Base-by-base conservation (phyloP, 371 early-diverging fungal genomes). In the Apophysomyces trapeziformis region DNA sequence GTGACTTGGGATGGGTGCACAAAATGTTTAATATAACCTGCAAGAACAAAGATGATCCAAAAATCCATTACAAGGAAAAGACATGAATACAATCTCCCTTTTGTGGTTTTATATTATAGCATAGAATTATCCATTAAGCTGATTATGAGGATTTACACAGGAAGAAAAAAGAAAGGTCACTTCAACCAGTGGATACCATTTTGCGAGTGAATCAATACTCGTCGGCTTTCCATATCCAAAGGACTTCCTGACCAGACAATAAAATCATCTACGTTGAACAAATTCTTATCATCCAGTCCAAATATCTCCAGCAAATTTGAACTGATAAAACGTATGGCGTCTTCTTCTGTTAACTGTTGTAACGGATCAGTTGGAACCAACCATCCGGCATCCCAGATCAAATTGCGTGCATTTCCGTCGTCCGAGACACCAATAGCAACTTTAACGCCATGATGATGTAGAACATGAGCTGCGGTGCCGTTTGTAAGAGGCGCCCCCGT, bases 361-460 rank as follows among this genome's bases (percentile, higher is more conserved):
- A 60, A 21, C 7, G 77, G 75, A 5, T 86, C 80, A 45, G 82
- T 77, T 18, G 67, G 69, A 1, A 77, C 69, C 11, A 84, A 83
- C 92, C 91, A 92, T n/a, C 89, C 92, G 35, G 94, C 91, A 68
- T 90, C 92, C 89, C 90, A 93, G 2, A 87, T 81, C 66, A 94
- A 70, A 44, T 88, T 86, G 58, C 92, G 84, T 4, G 85, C 86
- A 50, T 76, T 72, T n/a, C 87, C 85, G 47, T 87, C 80, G 63
- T 87, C 85, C 7, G 72, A 67, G 0, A 85, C 84, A 35, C 89
- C 85, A 37, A 92, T 58, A 18, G 81, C 89, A 5, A 92, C 74
- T 59, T 82, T 83, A 46, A 94, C 93, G 16, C 90, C 88, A 35
- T 87, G 83, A 12, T 73, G 69, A 63, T 79, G 72, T 12, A 94